A percentile compares a stretch with the other conserved stretches of the same genome.
These are phyloP conservation scores for Graphilbum sp. DNA, from an alignment of 2,329 filamentous ascomycete genomes.

Conservation along the genomic window DNA sequence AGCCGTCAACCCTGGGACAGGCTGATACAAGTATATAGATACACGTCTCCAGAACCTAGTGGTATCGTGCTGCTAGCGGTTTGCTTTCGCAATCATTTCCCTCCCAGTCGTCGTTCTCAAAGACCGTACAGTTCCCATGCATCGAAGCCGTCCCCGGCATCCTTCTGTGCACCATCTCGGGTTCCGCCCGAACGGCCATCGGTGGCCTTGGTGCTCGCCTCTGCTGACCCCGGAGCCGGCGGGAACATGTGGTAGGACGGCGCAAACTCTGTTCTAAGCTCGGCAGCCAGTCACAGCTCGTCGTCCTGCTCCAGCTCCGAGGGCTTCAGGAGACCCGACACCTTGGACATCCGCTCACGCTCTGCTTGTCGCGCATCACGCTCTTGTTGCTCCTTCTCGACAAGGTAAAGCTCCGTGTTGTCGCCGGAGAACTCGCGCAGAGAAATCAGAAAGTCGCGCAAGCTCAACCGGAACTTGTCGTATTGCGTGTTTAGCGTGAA, in stretches of 20 bases:
- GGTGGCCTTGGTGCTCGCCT: not conserved
- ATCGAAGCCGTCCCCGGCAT: conserved; percentile 3
- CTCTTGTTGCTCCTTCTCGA: conserved; percentile 87
- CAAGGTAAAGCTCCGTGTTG: conserved; percentile 82
- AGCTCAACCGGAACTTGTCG: conserved; percentile 85
- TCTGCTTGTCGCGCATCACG: conserved; percentile 75
- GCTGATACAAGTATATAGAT: not conserved
- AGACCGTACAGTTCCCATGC: conserved; percentile 10
- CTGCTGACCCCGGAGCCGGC: not conserved
- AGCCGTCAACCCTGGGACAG: not conserved
- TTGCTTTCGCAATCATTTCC: no score
- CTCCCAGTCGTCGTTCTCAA: not conserved
- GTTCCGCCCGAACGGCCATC: not conserved
- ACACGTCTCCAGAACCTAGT: not conserved
- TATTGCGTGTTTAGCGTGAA: conserved; percentile 80
- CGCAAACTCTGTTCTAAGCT: conserved; percentile 46
- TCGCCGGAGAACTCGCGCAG: conserved; percentile 94
- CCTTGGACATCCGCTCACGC: conserved; percentile 82
- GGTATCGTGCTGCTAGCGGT: no score
- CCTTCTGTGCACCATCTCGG: not conserved
- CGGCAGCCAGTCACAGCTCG: conserved; percentile 68
- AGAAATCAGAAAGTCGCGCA: conserved; percentile 94
- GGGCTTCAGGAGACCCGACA: conserved; percentile 89
- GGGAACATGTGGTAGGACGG: conserved; percentile 16
- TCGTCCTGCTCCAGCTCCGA: conserved; percentile 88